A percentile compares a stretch with the other conserved stretches of the same genome.
Conservation (phyloP, 306 rosid genomes). For the Heteromeles arbutifolia region DNA sequence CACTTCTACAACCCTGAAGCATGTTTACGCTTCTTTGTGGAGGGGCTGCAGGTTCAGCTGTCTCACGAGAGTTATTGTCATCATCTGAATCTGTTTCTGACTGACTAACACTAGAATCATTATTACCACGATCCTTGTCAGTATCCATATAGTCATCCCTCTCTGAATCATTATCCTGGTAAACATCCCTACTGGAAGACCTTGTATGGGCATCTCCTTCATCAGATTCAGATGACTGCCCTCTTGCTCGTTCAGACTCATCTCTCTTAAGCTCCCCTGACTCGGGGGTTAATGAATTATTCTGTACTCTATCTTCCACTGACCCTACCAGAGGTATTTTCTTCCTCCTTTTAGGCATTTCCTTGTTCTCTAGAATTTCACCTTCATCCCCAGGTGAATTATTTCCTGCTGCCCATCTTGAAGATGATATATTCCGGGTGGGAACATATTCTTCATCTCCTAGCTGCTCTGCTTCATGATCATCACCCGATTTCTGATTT, state of each 20-base stretch:
- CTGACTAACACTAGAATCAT: conserved; percentile 44
- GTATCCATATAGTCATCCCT: conserved; percentile 63
- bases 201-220: conserved; percentile 46
- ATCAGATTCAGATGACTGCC: conserved; percentile 63
- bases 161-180: conserved; percentile 43
- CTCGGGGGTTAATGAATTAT: conserved; percentile 59
- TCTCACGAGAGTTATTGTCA: conserved; percentile 38
- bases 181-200: conserved; percentile 59
- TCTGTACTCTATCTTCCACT: conserved; percentile 37
- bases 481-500: conserved; percentile 29
- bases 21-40: conserved; percentile 77
- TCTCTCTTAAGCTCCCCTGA: conserved; percentile 51
- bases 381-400: conserved; percentile 88
- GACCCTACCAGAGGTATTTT: conserved; percentile 33
- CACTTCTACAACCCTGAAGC: conserved; percentile 99
- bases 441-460: conserved; percentile 74
- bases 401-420: conserved; percentile 93
- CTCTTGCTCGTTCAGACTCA: conserved; percentile 48
- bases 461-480: conserved; percentile 41
- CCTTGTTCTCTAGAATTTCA: conserved; percentile 53
- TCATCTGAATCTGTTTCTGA: conserved; percentile 63
- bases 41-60: conserved; percentile 51
- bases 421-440: conserved; percentile 72
- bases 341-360: conserved; percentile 52
- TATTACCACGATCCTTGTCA: conserved; percentile 44